Evolutionary conservation across 345 rosid genomes (phyloP).

Genomic region (Gossypium arboreum): DNA sequence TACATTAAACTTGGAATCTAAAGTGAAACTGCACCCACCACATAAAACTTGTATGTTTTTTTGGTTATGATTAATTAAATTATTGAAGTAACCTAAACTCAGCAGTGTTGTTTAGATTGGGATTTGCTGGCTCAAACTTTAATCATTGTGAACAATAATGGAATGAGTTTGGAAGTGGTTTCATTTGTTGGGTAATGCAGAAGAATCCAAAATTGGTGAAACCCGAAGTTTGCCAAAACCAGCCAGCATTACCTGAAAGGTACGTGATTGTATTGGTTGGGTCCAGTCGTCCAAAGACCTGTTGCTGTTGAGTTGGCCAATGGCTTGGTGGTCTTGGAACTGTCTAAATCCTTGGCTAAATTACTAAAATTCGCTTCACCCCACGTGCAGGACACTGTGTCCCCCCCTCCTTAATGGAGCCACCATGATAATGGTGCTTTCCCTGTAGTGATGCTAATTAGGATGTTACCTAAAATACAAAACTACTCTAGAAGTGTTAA

Average conservation of each 20-base stretch:
- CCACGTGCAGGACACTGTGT: conserved; percentile 5
- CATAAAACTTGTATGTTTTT: neutral
- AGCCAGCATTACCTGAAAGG: conserved; percentile 2
- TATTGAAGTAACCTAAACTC: neutral
- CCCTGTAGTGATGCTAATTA: neutral
- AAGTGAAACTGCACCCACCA: neutral
- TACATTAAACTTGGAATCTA: neutral
- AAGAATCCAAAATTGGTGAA: neutral
- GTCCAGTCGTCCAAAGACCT: neutral
- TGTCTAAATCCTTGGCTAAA: neutral
- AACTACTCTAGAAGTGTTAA: neutral
- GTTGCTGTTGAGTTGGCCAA: conserved; percentile 1
- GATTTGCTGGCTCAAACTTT: neutral
- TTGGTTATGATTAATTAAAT: neutral
- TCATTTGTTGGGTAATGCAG: neutral
- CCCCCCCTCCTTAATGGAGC: neutral
- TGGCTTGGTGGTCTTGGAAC: neutral
- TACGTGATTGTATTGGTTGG: neutral
- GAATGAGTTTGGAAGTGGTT: neutral
- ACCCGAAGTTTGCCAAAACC: neutral
- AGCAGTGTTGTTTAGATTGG: neutral
- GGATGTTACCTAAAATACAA: conserved; percentile 2
- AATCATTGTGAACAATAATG: conserved; percentile 7
- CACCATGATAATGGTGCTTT: neutral
- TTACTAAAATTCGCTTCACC: neutral